Conservation (phyloP, 306 rosid genomes). For the Trifolium pratense region DNA sequence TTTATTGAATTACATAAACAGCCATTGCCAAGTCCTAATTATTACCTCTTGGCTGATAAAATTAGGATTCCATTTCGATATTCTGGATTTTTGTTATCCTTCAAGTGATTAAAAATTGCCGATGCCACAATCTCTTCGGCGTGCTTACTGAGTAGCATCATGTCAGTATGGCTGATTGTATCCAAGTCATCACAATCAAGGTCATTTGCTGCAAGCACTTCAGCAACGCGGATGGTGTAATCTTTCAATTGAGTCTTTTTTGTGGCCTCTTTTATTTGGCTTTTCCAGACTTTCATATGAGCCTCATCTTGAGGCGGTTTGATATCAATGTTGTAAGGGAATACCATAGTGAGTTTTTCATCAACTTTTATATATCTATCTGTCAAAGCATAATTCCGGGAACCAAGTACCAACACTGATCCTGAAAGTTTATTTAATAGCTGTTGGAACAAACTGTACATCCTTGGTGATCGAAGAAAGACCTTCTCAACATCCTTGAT, state of each 20-base stretch:
- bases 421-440: conserved; percentile 79
- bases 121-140: conserved; percentile 79
- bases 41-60: conserved; percentile 78
- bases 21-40: conserved; percentile 19
- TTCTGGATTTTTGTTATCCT: conserved; percentile 65
- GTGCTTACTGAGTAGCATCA: conserved; percentile 55
- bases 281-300: conserved; percentile 61
- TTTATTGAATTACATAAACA: conserved; percentile 19
- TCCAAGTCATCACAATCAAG: conserved; percentile 74
- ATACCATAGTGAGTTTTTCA: conserved; percentile 57
- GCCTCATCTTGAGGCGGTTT: conserved; percentile 75
- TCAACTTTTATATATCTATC: conserved; percentile 52
- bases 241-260: conserved; percentile 66
- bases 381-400: conserved; percentile 55
- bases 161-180: conserved; percentile 67
- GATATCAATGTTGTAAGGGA: conserved; percentile 68
- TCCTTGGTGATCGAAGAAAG: conserved; percentile 62
- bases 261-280: conserved; percentile 68
- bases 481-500: conserved; percentile 78
- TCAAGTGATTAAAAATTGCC: conserved; percentile 75
- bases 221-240: conserved; percentile 74
- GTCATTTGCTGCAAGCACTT: conserved; percentile 79
- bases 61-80: conserved; percentile 90
- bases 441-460: conserved; percentile 65
- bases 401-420: conserved; percentile 79